Conservation (phyloP, 192 early-diverging fungal species). For the Coemansia sp. region DNA sequence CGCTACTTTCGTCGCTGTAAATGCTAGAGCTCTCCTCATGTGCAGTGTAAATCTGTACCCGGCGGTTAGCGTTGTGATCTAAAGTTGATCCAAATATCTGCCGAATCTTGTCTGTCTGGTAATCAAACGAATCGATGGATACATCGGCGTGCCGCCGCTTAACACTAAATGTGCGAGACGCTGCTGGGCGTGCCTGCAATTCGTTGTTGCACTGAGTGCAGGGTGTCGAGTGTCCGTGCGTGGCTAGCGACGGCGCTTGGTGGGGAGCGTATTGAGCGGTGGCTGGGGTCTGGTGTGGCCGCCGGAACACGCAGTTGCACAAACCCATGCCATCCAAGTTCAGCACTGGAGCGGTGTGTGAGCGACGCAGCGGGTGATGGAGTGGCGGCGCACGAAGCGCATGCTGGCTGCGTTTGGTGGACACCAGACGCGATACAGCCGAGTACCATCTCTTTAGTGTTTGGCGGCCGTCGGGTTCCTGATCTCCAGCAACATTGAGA, state of each 20-base stretch:
- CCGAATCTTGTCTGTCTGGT: slow-evolving; percentile 14
- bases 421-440: slow-evolving; percentile 6
- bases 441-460: slow-evolving; percentile 25
- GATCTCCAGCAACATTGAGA: background rate
- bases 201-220: background rate
- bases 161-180: background rate
- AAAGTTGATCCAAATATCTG: slow-evolving; percentile 12
- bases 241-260: background rate
- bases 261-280: background rate
- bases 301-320: slow-evolving; percentile 20
- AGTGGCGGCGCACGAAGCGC: background rate
- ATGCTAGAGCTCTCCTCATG: slow-evolving; percentile 6
- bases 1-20: slow-evolving; percentile 10
- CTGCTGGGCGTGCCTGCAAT: no score
- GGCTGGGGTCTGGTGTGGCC: background rate
- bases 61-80: no score
- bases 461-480: background rate
- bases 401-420: background rate
- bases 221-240: background rate
- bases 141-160: background rate
- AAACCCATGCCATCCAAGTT: slow-evolving; percentile 10
- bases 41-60: background rate
- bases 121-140: no score
- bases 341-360: slow-evolving; percentile 32
- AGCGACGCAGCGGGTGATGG: slow-evolving; percentile 7